A percentile compares a stretch with the other conserved stretches of the same genome.
These are phyloP conservation scores for Hypsizygus marmoreus DNA, from an alignment of 768 basidiomycete species.

Conservation along the genomic window DNA sequence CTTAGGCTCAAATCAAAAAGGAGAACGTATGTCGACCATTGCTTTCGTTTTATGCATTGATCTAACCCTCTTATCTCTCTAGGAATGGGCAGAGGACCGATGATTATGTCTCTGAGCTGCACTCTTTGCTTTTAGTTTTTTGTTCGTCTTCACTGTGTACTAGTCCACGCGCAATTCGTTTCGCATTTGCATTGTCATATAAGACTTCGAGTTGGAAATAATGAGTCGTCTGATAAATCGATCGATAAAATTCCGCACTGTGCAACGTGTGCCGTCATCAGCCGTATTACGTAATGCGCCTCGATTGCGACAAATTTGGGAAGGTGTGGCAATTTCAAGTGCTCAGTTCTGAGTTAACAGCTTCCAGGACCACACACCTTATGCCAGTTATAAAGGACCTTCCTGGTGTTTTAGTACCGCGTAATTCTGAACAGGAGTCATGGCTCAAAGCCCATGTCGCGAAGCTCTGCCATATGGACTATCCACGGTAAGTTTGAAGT, in stretches of 20 bases:
- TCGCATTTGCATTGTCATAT: background rate
- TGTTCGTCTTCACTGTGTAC: conserved; percentile 22
- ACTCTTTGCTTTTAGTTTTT: conserved; percentile 15
- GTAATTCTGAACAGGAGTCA: conserved; percentile 57
- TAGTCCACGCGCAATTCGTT: conserved; percentile 7
- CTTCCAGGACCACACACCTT: too few relatives aligned
- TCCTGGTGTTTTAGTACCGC: conserved; percentile 60
- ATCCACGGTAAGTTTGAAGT: conserved; percentile 53
- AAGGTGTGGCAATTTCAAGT: conserved; percentile 2
- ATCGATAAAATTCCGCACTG: background rate
- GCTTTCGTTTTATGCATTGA: conserved; percentile 1
- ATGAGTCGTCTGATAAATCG: background rate
- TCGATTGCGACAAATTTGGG: background rate
- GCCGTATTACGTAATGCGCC: background rate
- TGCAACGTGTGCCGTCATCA: background rate
- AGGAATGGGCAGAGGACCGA: conserved; percentile 96
- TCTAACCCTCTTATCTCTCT: conserved; percentile 21
- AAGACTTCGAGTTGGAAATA: too few relatives aligned
- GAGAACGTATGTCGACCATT: conserved; percentile 76
- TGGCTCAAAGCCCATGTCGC: conserved; percentile 71
- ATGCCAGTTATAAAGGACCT: conserved; percentile 71
- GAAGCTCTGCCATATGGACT: conserved; percentile 61
- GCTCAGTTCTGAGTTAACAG: too few relatives aligned
- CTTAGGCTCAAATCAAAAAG: conserved; percentile 95
- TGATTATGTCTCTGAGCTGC: conserved; percentile 37